These are phyloP conservation scores for Apocynum venetum DNA, from an alignment of 257 asterid genomes.

Conservation along the genomic window DNA sequence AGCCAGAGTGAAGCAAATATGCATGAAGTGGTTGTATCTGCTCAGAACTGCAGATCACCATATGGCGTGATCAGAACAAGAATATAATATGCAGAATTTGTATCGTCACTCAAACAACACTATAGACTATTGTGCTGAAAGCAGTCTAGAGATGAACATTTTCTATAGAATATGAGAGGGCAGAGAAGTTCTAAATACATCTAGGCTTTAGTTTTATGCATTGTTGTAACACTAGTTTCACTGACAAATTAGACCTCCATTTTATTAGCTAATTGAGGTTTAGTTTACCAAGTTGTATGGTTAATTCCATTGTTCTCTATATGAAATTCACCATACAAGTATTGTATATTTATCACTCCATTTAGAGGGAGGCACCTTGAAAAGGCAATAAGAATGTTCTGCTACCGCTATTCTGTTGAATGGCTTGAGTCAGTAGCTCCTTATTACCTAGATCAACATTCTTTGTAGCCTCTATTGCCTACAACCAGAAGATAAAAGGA, in stretches of 20 bases:
- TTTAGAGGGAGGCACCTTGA: neutral
- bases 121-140: neutral
- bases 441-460: conserved; percentile 91
- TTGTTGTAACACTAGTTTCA: neutral
- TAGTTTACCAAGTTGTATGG: neutral
- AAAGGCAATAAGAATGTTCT: conserved; percentile 86
- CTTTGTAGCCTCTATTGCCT: conserved; percentile 90
- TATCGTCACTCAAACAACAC: conserved; percentile 9
- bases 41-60: neutral
- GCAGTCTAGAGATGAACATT: neutral
- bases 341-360: neutral
- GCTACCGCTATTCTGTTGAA: conserved; percentile 81
- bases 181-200: neutral
- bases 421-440: conserved; percentile 68
- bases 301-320: neutral
- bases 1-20: neutral
- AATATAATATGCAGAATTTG: neutral
- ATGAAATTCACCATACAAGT: neutral
- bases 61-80: neutral
- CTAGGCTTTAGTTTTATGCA: neutral
- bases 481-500: conserved; percentile 2
- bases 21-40: neutral
- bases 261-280: neutral
- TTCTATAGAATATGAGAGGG: neutral
- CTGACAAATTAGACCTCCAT: neutral